Percentiles rank a stretch among this genome's conserved stretches.
phyloP scores from a whole-genome alignment of 2,329 filamentous ascomycete genomes.

The Aureobasidium leucospermi region DNA sequence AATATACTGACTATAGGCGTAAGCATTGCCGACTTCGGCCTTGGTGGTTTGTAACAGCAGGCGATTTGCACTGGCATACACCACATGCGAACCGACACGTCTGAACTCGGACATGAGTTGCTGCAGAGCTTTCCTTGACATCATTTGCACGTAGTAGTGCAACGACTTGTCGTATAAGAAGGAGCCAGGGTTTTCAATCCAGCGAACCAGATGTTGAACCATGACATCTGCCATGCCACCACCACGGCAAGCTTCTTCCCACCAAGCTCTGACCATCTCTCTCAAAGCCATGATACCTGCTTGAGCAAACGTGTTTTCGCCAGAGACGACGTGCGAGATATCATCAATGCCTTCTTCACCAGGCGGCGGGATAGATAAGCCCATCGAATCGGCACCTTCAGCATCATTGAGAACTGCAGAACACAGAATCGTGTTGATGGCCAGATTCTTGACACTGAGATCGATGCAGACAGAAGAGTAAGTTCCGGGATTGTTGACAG shows the following conservation, averaged over 20 bases:
- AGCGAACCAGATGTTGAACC: slow-evolving; percentile 93
- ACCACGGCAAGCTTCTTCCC: slow-evolving; percentile 64
- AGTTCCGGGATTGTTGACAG: slow-evolving; percentile 85
- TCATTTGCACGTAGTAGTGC: slow-evolving; percentile 97
- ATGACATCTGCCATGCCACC: slow-evolving; percentile 97
- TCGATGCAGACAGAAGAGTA: slow-evolving; percentile 97
- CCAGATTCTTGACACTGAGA: slow-evolving; percentile 83
- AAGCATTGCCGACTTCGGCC: slow-evolving; percentile 91
- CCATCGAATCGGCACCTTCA: slow-evolving; percentile 79
- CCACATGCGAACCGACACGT: slow-evolving; percentile 85
- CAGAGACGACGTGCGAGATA: slow-evolving; percentile 55
- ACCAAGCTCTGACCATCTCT: slow-evolving; percentile 99
- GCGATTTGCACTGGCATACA: slow-evolving; percentile 88
- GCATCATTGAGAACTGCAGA: slow-evolving; percentile 95
- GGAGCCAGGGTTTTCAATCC: slow-evolving; percentile 89
- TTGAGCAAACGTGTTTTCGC: slow-evolving; percentile 87
- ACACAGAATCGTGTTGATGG: slow-evolving; percentile 95
- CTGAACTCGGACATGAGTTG: slow-evolving; percentile 96
- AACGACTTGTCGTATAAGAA: slow-evolving; percentile 92
- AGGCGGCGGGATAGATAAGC: slow-evolving; percentile 69
- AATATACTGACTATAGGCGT: slow-evolving; percentile 94
- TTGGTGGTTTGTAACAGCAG: slow-evolving; percentile 93
- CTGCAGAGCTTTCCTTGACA: slow-evolving; percentile 94
- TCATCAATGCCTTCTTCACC: slow-evolving; percentile 53
- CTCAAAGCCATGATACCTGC: slow-evolving; percentile 83